Evolutionary conservation across 805 yeast species (phyloP), one percentile per base, ranked within the genome.

Genomic region (Cyberlindnera xylosilytica): DNA sequence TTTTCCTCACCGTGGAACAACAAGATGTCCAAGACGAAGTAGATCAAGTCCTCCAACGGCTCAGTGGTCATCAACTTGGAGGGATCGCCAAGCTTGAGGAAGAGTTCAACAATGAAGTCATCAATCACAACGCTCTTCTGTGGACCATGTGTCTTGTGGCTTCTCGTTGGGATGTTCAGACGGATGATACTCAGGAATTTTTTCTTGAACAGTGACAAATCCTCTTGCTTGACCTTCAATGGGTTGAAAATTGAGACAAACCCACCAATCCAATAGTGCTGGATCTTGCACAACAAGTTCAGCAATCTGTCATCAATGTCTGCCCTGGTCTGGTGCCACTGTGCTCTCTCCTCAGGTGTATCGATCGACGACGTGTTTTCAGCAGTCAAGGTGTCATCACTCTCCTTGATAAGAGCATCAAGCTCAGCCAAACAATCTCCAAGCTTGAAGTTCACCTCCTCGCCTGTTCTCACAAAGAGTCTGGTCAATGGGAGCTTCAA

Each of bases 271-370:
- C 97, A 87, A 42, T 67, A 64, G 18, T 60, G 59, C 41, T 87
- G 91, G 8, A 87, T 72, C 24, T 67, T 66, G 1, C 58, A 53
- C n/a, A 91, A 57, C n/a, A 89, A 60, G 2, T 60, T 61, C 30
- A 72, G 60, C 39, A 91, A 56, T 36, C 72, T 61, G 9, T 66
- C 58, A 59, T 91, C 97, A 15, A 89, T 64, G 0, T 61, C 63
- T 42, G 76, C 77, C 37, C 97, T 66, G 22, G 66, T 65, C 31
- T 71, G 70, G 96, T 97, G 93, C 97, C 97, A 91, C 7, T 65
- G 49, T 35, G 71, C 73, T 38, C 88, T 69, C 23, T 81, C 83
- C 32, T 79, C 82, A 34, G 73, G 70, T 0, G 87, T 72, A 4
- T 57, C 66, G 2, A 85, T 76, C 1, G 53, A 56, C 0, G 76